Conservation (phyloP, 106 monocot species). For the Acorus gramineus region DNA sequence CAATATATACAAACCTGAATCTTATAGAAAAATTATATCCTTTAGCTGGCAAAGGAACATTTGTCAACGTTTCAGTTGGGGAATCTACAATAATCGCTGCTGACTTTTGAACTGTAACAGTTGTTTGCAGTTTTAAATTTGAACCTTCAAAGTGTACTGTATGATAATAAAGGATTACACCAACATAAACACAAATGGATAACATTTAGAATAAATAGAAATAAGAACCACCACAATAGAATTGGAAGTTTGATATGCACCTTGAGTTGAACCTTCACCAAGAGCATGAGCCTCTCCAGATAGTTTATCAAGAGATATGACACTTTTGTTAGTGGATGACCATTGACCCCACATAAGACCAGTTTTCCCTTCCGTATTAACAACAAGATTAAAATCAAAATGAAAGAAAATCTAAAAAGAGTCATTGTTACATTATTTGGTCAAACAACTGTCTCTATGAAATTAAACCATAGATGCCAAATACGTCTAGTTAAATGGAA, state of each 20-base stretch:
- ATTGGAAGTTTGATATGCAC: slow-evolving; percentile 17
- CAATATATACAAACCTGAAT: slow-evolving; percentile 46
- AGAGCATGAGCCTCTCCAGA: slow-evolving; percentile 74
- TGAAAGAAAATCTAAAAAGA: too few species aligned
- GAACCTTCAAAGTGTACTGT: slow-evolving; percentile 61
- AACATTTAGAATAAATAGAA: not conserved
- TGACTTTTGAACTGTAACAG: slow-evolving; percentile 45
- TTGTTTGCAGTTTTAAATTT: slow-evolving; percentile 60
- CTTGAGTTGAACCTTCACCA: slow-evolving; percentile 64
- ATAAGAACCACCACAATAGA: not conserved
- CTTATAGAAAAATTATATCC: slow-evolving; percentile 70
- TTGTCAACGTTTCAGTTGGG: slow-evolving; percentile 63
- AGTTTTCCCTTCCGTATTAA: slow-evolving; percentile 15
- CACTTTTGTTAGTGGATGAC: slow-evolving; percentile 64
- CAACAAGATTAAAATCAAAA: not conserved
- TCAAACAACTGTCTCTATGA: too few species aligned
- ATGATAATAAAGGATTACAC: not conserved
- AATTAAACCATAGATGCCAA: too few species aligned
- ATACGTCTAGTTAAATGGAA: too few species aligned
- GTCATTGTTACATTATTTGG: too few species aligned
- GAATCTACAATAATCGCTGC: slow-evolving; percentile 55
- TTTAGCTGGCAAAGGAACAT: slow-evolving; percentile 54
- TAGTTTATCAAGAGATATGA: slow-evolving; percentile 51
- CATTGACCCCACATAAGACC: slow-evolving; percentile 37
- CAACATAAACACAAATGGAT: not conserved